A percentile compares a stretch with the other conserved stretches of the same genome.
Conservation (phyloP, 306 rosid species). For the Acmispon strigosus region DNA sequence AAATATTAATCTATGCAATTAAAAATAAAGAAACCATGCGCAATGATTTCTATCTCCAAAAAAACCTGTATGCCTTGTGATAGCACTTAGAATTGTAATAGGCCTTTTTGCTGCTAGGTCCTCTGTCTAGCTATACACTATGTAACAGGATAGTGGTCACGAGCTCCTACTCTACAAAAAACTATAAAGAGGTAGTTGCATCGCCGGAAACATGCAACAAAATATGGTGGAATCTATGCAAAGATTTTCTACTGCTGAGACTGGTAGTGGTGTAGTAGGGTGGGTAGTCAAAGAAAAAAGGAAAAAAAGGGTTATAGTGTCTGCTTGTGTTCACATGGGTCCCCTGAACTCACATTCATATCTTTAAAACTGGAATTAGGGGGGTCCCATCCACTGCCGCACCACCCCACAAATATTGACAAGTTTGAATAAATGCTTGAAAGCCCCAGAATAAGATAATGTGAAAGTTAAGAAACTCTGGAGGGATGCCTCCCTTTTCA, state of each 20-base stretch:
- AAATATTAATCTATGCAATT: too few relatives aligned
- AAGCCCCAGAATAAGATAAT: background rate
- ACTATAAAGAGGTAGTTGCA: background rate
- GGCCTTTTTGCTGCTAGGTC: background rate
- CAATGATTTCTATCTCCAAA: too few relatives aligned
- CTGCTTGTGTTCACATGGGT: slow-evolving; percentile 53
- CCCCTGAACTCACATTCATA: slow-evolving; percentile 28
- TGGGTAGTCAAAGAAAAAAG: background rate
- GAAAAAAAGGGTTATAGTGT: background rate
- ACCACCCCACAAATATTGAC: slow-evolving; percentile 14
- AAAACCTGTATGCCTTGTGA: background rate
- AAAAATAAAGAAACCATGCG: too few relatives aligned
- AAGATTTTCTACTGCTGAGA: background rate
- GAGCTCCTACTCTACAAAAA: slow-evolving; percentile 15
- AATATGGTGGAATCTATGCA: slow-evolving; percentile 19
- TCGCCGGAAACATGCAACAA: slow-evolving; percentile 33
- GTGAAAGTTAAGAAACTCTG: slow-evolving; percentile 2
- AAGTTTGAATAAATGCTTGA: slow-evolving; percentile 12
- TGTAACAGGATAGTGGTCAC: slow-evolving; percentile 9
- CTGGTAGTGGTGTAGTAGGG: background rate
- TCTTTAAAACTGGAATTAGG: slow-evolving; percentile 16
- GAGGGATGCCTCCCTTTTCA: slow-evolving; percentile 3
- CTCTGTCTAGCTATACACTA: background rate
- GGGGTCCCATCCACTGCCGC: slow-evolving; percentile 19
- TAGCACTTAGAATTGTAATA: background rate